Evolutionary conservation across 305 asterid species (phyloP), one percentile per base, ranked within the genome.

Genomic region (Fraxinus platypoda): DNA sequence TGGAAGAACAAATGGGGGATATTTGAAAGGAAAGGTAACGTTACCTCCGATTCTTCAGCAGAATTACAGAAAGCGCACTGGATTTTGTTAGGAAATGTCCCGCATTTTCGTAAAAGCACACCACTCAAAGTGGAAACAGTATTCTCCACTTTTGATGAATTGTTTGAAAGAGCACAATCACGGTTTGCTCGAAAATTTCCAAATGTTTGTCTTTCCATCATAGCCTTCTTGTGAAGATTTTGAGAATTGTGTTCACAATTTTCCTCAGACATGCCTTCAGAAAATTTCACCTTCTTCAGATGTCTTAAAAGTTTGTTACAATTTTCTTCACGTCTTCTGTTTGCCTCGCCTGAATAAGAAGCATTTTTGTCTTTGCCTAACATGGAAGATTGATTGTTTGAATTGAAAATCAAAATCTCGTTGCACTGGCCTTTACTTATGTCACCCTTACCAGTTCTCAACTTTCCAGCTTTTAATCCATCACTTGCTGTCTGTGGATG

Each of bases 61-160:
- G 94, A 91, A 80, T 86, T 93, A 82, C 99, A 93, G 85, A 96
- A 96, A 78, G 94, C 92, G 85, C 99, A 96, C 31, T 13, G 54
- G 74, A 85, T 66, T 64, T 77, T 78, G 54, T 77, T 82, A 33
- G 86, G 71, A 79, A 81, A 59, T 33, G 85, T 84, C 73, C 80
- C 88, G 86, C 92, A 88, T 81, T 85, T 90, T 13, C 13, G 88
- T 82, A 87, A 71, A 80, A 86, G 79, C 26, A 83, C 73, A 52
- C 82, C 78, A 74, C 78, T 83, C 59, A 62, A 74, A 75, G 85
- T 82, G 62, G 83, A 78, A 78, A 59, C 37, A 68, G 82, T 73
- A 75, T 86, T 80, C 78, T 82, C 85, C 54, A 13, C 66, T 81
- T 86, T 87, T 66, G 82, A 82, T 57, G 89, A 81, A 70, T 54